These are phyloP conservation scores for Nicotiana tabacum DNA, from an alignment of 257 asterid genomes.

Conservation along the genomic window DNA sequence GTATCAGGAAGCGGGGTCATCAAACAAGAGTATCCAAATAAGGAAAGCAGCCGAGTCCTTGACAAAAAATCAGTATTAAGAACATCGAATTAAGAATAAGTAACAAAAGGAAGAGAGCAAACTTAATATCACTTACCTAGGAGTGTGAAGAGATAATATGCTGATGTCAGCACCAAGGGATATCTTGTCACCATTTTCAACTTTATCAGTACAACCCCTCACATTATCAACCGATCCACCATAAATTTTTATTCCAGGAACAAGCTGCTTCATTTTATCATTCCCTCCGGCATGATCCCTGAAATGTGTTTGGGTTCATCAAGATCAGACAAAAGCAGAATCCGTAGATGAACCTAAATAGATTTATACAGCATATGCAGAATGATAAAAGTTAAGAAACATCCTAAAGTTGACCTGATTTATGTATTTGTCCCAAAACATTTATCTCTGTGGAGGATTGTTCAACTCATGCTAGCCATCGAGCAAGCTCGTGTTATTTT, in stretches of 20 bases:
- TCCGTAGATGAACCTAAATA: neutral
- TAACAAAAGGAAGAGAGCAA: neutral
- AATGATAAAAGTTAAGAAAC: neutral
- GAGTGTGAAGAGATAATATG: slow-evolving; percentile 75
- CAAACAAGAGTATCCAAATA: neutral
- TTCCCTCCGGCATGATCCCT: slow-evolving; percentile 99
- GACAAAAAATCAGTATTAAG: neutral
- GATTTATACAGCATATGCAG: slow-evolving; percentile 4
- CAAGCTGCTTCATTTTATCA: slow-evolving; percentile 69
- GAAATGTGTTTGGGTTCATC: slow-evolving; percentile 7
- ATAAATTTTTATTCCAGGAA: slow-evolving; percentile 68
- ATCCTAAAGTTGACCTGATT: neutral
- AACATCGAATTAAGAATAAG: neutral
- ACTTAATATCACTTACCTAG: slow-evolving; percentile 43
- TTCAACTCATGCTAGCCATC: neutral
- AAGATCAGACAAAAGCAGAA: neutral
- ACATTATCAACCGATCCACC: slow-evolving; percentile 89
- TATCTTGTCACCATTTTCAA: slow-evolving; percentile 75
- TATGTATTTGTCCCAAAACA: neutral
- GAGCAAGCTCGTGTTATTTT: neutral
- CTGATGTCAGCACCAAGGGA: slow-evolving; percentile 61
- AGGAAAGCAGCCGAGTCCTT: neutral
- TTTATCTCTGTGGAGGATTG: neutral
- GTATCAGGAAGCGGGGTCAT: neutral
- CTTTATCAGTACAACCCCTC: slow-evolving; percentile 72